Percentiles rank a stretch among this genome's conserved stretches.
Evolutionary conservation across 768 basidiomycete genomes (phyloP).

Genomic region (Guyanaporus albipodus): DNA sequence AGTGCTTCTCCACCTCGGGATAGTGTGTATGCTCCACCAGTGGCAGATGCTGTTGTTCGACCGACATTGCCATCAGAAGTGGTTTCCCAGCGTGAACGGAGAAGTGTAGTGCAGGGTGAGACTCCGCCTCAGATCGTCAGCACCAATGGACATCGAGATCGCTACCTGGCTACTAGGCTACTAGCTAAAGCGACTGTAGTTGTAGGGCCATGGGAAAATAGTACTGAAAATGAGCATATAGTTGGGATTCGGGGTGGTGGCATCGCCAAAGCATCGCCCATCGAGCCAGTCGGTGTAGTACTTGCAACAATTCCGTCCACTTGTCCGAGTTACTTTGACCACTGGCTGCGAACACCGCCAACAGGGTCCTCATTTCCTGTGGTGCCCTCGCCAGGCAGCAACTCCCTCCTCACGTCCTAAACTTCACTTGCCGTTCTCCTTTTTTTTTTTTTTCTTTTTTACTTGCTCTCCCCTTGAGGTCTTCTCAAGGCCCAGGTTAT

Average conservation of each 20-base stretch:
- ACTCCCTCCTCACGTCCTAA: background rate
- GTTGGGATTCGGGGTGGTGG: slow-evolving; percentile 13
- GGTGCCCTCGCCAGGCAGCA: background rate
- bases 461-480: slow-evolving; percentile 9
- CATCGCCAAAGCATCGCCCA: slow-evolving; percentile 17
- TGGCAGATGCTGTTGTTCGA: background rate
- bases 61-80: background rate
- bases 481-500: slow-evolving; percentile 16
- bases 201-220: slow-evolving; percentile 18
- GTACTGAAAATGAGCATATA: slow-evolving; percentile 15
- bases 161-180: background rate
- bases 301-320: too few relatives aligned
- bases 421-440: slow-evolving; percentile 2
- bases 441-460: slow-evolving; percentile 5
- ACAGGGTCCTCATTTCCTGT: background rate
- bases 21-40: background rate
- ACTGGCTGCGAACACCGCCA: background rate
- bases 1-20: slow-evolving; percentile 1
- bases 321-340: background rate
- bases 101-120: slow-evolving; percentile 1
- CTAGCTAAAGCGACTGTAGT: too few relatives aligned
- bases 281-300: background rate
- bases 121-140: slow-evolving; percentile 5
- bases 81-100: too few relatives aligned
- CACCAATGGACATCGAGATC: background rate